These are phyloP conservation scores for Wickerhamiella dianesei DNA, from an alignment of 805 yeast species.

Conservation along the genomic window DNA sequence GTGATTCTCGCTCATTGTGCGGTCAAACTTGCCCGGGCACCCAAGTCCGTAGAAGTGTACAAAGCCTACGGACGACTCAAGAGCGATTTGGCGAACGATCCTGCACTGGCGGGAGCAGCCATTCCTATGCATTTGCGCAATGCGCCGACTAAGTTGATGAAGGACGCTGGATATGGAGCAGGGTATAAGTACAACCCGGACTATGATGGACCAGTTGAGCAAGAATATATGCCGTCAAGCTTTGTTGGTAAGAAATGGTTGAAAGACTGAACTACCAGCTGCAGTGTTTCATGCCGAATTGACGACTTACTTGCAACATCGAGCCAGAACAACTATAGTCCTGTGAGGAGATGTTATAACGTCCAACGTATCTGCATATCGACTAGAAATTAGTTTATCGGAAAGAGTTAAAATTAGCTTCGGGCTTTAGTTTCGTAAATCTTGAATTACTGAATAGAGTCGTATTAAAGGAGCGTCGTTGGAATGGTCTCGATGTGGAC, in stretches of 20 bases:
- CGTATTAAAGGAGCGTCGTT: background rate
- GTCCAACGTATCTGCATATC: too few relatives aligned
- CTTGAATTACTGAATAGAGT: too few relatives aligned
- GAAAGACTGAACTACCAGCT: conserved; percentile 1
- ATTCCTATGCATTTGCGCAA: conserved; percentile 66
- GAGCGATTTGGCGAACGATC: conserved; percentile 40
- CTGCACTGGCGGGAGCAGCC: conserved; percentile 45
- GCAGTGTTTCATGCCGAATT: background rate
- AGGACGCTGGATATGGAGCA: conserved; percentile 70
- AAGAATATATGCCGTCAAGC: conserved; percentile 53
- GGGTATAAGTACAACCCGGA: conserved; percentile 84
- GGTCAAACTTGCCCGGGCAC: conserved; percentile 73
- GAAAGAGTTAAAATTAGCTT: too few relatives aligned
- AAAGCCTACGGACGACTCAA: conserved; percentile 65
- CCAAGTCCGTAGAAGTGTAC: conserved; percentile 76
- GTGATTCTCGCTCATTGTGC: conserved; percentile 83
- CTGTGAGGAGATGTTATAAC: too few relatives aligned
- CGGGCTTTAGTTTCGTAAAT: too few relatives aligned
- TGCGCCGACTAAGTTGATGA: conserved; percentile 89
- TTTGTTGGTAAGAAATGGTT: conserved; percentile 9
- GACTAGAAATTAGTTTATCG: background rate
- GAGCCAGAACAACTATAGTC: too few relatives aligned
- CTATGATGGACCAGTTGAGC: conserved; percentile 61
- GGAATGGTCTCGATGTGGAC: background rate
- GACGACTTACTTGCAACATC: too few relatives aligned